Evolutionary conservation across 2,329 filamentous ascomycete genomes (phyloP).

Genomic region (Fusarium ramigenum): DNA sequence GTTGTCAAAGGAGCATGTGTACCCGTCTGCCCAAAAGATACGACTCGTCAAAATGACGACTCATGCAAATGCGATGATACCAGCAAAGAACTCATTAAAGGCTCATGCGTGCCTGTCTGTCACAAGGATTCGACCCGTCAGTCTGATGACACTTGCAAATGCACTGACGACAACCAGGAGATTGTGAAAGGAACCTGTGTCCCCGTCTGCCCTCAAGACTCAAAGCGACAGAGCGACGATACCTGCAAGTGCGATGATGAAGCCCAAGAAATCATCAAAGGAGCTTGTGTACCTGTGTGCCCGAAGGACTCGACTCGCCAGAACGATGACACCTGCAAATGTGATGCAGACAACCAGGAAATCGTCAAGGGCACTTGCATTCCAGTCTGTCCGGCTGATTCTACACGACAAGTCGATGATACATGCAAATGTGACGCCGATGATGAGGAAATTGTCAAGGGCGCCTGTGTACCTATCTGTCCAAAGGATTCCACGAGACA

Average conservation of each 20-base stretch:
- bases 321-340: not conserved
- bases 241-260: not conserved
- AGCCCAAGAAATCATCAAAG: not conserved
- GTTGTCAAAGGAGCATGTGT: not conserved
- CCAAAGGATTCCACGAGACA: not conserved
- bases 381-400: accelerated
- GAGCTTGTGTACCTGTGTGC: not conserved
- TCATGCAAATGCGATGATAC: not conserved
- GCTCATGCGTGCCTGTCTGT: too few species aligned
- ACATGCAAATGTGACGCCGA: not conserved
- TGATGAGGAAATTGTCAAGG: not conserved
- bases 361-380: not conserved
- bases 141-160: too few species aligned
- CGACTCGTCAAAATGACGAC: not conserved
- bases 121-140: too few species aligned
- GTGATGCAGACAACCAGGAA: not conserved
- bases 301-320: not conserved
- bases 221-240: not conserved
- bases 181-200: too few species aligned
- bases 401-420: not conserved
- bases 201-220: not conserved
- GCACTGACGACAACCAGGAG: too few species aligned
- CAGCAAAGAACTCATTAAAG: not conserved
- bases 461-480: accelerated
- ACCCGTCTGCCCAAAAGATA: accelerated